Evolutionary conservation across 2,329 filamentous ascomycete genomes (phyloP), one percentile per base, ranked within the genome.

Genomic region (Westerdykella sp.): DNA sequence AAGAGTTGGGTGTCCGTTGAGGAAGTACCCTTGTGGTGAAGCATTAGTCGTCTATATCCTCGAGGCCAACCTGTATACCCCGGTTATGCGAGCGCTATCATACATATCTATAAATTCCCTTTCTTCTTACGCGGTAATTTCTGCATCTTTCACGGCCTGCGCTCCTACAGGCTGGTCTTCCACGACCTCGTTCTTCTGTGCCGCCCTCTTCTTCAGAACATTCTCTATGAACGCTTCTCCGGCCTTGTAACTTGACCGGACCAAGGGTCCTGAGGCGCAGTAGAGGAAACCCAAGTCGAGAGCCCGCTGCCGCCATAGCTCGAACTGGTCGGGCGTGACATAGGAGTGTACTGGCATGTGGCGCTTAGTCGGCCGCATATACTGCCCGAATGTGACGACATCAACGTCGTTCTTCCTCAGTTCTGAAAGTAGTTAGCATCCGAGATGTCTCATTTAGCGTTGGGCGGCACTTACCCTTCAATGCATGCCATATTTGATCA

Each of bases 151-250:
- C 9, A 28, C 25, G 25, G 25, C 4, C 25, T 28, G 25, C 6
- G 13, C 36, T 23, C 51, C 44, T 5, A 51, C 43, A 22, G 40
- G 42, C 34, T 45, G 40, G 6, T 49, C 49, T 7, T 47, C 49
- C n/a, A 48, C 42, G n/a, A 54, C 13, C 40, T 53, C 51, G 25
- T 50, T 53, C 41, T 49, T 35, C 43, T 54, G 62, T 47, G 61
- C 68, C 30, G 66, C 77, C 40, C 88, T 76, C 79, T 95, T 95
- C 70, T 87, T 86, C 47, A 98, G 72, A 15, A 98, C 91, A 58
- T 98, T 98, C 76, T 98, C 93, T 56, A 98, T 98, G 65, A 98
- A 98, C 1, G 89, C 88, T 73, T 98, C 93, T 31, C 93, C 93
- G 2, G 93, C 93, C 75, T 98, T 98, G 73, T 98, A 98, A 37